phyloP scores from a whole-genome alignment of 2,329 filamentous ascomycete genomes.

The Claviceps capensis region DNA sequence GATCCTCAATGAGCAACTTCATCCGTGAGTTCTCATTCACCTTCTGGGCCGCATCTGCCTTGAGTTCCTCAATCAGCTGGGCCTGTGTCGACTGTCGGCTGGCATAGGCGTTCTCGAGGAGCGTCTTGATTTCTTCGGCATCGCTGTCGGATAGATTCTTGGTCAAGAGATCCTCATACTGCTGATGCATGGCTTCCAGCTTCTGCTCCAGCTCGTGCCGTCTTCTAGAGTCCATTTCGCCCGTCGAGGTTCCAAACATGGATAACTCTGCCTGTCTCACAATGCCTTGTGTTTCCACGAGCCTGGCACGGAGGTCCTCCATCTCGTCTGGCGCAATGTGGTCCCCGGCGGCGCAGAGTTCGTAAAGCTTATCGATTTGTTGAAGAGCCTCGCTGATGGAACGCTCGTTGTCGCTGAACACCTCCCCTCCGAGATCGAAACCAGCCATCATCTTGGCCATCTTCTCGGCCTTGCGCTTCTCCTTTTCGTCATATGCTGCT shows the following conservation, averaged over 20 bases:
- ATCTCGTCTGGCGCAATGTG: conserved; percentile 71
- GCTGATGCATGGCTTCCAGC: conserved; percentile 58
- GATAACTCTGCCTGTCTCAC: conserved; percentile 86
- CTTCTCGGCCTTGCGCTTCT: conserved; percentile 95
- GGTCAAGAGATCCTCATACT: conserved; percentile 73
- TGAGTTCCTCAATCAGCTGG: conserved; percentile 63
- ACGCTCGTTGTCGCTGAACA: conserved; percentile 87
- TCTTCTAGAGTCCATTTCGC: conserved; percentile 52
- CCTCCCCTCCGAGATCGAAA: conserved; percentile 83
- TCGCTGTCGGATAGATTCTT: conserved; percentile 67
- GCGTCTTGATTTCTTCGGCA: conserved; percentile 69
- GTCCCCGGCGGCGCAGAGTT: conserved; percentile 64
- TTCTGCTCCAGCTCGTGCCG: conserved; percentile 65
- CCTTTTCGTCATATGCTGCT: conserved; percentile 87
- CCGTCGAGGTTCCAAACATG: conserved; percentile 54
- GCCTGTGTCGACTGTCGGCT: conserved; percentile 61
- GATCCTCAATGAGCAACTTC: conserved; percentile 65
- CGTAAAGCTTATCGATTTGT: conserved; percentile 65
- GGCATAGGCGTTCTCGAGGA: conserved; percentile 62
- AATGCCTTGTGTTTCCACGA: conserved; percentile 83
- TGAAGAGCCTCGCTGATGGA: conserved; percentile 74
- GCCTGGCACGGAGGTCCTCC: conserved; percentile 57
- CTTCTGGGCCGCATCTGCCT: conserved; percentile 61
- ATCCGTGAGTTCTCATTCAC: conserved; percentile 71
- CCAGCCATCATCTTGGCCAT: conserved; percentile 99